Conservation (phyloP, 2,329 filamentous ascomycete species). For the Dactylellina sp. region DNA sequence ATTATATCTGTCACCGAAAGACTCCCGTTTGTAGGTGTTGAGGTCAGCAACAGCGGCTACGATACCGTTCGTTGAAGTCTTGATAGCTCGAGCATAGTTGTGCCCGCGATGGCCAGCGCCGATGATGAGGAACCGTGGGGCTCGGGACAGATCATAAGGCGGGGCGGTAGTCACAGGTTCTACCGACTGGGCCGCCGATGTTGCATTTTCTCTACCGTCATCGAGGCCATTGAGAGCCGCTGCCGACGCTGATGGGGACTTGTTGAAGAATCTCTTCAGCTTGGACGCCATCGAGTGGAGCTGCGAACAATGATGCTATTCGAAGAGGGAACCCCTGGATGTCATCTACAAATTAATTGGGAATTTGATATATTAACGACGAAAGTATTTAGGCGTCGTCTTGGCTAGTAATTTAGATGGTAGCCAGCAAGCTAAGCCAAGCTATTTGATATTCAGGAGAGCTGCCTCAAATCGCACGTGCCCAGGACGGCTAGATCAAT, state of each 20-base stretch:
- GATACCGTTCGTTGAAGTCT: slow-evolving; percentile 72
- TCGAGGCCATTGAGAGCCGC: neutral
- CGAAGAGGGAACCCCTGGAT: neutral
- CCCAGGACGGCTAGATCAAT: no score
- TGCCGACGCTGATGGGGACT: slow-evolving; percentile 8
- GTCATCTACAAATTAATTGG: neutral
- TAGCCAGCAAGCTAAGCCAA: no score
- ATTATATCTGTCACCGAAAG: slow-evolving; percentile 74
- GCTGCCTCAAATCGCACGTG: no score
- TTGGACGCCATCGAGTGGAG: slow-evolving; percentile 38
- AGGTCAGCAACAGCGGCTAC: slow-evolving; percentile 86
- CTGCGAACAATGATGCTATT: neutral
- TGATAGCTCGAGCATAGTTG: slow-evolving; percentile 77
- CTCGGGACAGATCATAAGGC: slow-evolving; percentile 39
- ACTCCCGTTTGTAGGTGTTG: slow-evolving; percentile 77
- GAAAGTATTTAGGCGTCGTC: no score
- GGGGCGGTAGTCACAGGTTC: slow-evolving; percentile 1
- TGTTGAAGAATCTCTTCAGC: slow-evolving; percentile 35
- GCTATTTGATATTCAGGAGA: no score
- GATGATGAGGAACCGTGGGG: slow-evolving; percentile 78
- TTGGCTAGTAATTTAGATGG: no score
- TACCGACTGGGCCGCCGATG: slow-evolving; percentile 22
- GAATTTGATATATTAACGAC: no score
- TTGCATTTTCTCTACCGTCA: slow-evolving; percentile 9
- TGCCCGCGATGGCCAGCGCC: slow-evolving; percentile 84